Percentiles rank a stretch among this genome's conserved stretches.
Evolutionary conservation across 768 basidiomycete species (phyloP).

Genomic region (Mycena venus): DNA sequence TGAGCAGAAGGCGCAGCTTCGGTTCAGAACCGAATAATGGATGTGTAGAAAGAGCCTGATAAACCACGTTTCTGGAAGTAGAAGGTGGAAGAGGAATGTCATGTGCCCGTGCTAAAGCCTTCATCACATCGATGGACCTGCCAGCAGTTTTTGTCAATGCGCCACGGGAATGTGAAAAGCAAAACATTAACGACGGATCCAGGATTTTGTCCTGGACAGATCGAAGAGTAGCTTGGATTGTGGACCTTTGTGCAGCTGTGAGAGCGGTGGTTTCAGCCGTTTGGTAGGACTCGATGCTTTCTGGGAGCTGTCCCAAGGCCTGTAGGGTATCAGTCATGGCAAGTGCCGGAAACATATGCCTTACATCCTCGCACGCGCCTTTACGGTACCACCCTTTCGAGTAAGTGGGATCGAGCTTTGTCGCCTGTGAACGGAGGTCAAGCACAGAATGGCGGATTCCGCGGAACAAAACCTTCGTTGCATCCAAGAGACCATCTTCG

Average conservation of each 20-base stretch:
- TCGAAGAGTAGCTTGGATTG: slow-evolving; percentile 24
- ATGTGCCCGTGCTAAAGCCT: slow-evolving; percentile 36
- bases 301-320: slow-evolving; percentile 33
- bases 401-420: slow-evolving; percentile 12
- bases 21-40: slow-evolving; percentile 34
- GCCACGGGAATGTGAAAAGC: too few species aligned
- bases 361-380: slow-evolving; percentile 6
- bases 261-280: slow-evolving; percentile 9
- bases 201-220: slow-evolving; percentile 32
- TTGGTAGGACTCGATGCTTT: slow-evolving; percentile 40
- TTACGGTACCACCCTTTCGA: slow-evolving; percentile 25
- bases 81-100: slow-evolving; percentile 33
- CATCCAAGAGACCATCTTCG: slow-evolving; percentile 10
- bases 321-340: neutral
- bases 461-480: neutral
- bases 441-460: neutral
- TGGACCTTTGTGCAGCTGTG: neutral
- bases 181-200: slow-evolving; percentile 29
- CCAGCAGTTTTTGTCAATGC: neutral
- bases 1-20: slow-evolving; percentile 32
- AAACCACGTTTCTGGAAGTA: slow-evolving; percentile 22
- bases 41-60: slow-evolving; percentile 32
- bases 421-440: slow-evolving; percentile 1
- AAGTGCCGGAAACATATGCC: neutral
- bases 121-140: slow-evolving; percentile 32